A percentile compares a stretch with the other conserved stretches of the same genome.
Conservation (phyloP, 2,329 filamentous ascomycete genomes). For the Paramyrothecium sp. region DNA sequence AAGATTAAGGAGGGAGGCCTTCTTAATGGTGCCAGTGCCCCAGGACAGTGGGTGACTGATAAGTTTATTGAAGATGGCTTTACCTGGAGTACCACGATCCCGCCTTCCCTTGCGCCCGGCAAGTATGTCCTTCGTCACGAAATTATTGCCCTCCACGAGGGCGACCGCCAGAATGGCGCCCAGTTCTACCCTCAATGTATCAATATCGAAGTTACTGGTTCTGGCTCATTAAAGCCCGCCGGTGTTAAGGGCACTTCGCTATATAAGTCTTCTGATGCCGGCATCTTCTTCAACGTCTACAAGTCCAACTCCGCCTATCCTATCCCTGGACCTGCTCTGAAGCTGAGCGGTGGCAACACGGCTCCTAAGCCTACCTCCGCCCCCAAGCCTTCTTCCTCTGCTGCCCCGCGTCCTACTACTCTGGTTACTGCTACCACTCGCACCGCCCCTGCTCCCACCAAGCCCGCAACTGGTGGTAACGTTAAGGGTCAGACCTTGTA, state of each 20-base stretch:
- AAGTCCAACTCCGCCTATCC: conserved; percentile 19
- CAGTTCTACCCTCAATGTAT: conserved; percentile 53
- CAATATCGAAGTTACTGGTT: conserved; percentile 43
- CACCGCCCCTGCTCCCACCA: conserved; percentile 1
- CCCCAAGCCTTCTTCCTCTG: not conserved
- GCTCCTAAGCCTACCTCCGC: not conserved
- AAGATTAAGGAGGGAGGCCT: conserved; percentile 59
- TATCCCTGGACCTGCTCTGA: conserved; percentile 21
- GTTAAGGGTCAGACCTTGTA: conserved; percentile 12
- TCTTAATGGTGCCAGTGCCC: conserved; percentile 10
- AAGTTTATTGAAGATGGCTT: conserved; percentile 39
- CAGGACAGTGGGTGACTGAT: conserved; percentile 28
- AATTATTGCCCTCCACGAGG: conserved; percentile 49
- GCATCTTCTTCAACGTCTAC: conserved; percentile 31
- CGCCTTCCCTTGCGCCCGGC: conserved; percentile 27
- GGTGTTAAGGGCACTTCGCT: conserved; percentile 28
- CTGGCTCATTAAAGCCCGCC: conserved; percentile 28
- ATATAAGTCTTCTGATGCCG: conserved; percentile 25
- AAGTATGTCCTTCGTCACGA: conserved; percentile 51
- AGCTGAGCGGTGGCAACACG: not conserved
- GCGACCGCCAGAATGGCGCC: conserved; percentile 40
- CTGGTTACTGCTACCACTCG: conserved; percentile 1
- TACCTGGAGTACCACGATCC: conserved; percentile 31
- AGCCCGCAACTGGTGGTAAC: conserved; percentile 4
- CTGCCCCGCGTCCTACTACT: not conserved